These are phyloP conservation scores for Mytilinidion resinicola DNA, from an alignment of 495 filamentous ascomycete species.

Conservation along the genomic window DNA sequence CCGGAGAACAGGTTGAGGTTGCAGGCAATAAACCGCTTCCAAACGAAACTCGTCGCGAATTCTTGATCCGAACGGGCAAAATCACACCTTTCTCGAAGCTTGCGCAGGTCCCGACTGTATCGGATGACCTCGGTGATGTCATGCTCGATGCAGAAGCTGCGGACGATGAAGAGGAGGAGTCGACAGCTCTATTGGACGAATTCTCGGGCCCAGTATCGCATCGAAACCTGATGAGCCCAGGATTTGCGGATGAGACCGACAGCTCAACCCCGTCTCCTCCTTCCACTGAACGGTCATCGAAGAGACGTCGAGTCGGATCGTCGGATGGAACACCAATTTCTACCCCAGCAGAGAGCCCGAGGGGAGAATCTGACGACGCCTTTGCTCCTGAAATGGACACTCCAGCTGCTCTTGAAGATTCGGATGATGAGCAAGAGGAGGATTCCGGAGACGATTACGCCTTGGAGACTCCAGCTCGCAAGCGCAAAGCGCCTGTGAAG, in stretches of 20 bases:
- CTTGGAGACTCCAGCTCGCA: conserved; percentile 32
- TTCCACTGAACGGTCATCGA: conserved; percentile 33
- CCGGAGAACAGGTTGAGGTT: conserved; percentile 39
- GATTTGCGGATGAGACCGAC: conserved; percentile 53
- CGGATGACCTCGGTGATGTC: conserved; percentile 60
- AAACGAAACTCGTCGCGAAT: conserved; percentile 78
- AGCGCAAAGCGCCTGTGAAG: conserved; percentile 32
- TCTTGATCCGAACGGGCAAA: conserved; percentile 89
- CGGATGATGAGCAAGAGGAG: conserved; percentile 34
- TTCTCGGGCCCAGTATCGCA: conserved; percentile 52
- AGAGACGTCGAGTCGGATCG: conserved; percentile 35
- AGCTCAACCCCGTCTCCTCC: conserved; percentile 25
- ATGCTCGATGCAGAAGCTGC: conserved; percentile 65
- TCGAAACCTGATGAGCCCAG: conserved; percentile 72
- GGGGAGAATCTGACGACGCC: conserved; percentile 27
- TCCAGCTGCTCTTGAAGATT: conserved; percentile 24
- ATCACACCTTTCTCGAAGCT: conserved; percentile 90
- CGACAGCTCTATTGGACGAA: conserved; percentile 9
- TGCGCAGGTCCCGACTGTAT: conserved; percentile 44
- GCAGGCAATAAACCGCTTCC: conserved; percentile 54
- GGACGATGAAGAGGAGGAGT: conserved; percentile 36
- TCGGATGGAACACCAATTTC: neutral
- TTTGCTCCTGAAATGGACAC: conserved; percentile 27
- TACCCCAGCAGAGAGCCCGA: conserved; percentile 9
- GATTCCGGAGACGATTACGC: conserved; percentile 42